Evolutionary conservation across 2,329 filamentous ascomycete genomes (phyloP).

Genomic region (Colletotrichum truncatum): DNA sequence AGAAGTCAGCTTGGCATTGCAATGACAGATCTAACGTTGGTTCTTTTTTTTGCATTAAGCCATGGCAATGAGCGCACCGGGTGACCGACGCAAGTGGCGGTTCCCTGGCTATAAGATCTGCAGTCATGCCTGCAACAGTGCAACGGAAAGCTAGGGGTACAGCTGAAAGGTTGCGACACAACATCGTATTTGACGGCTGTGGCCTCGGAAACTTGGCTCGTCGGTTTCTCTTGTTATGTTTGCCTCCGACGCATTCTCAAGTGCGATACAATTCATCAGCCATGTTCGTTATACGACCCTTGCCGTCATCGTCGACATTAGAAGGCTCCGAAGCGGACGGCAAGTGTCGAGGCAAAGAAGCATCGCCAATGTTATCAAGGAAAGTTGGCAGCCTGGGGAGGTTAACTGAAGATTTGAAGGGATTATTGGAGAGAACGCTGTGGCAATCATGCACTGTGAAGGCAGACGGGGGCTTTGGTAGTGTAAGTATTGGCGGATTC

Average conservation of each 20-base stretch:
- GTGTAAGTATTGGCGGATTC: too few species aligned
- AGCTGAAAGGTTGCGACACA: neutral
- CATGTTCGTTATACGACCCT: conserved; percentile 30
- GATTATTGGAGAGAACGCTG: too few species aligned
- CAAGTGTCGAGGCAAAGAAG: neutral
- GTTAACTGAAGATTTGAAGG: neutral
- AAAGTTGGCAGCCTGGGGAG: neutral
- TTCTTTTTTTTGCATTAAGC: too few species aligned
- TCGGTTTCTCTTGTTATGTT: conserved; percentile 45
- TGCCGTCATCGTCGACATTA: neutral
- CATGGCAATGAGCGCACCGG: too few species aligned
- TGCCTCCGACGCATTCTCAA: conserved; percentile 32
- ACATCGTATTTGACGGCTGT: neutral
- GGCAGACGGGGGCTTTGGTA: too few species aligned
- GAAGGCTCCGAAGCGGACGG: neutral
- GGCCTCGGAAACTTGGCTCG: conserved; percentile 61
- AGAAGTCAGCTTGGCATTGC: conserved; percentile 44
- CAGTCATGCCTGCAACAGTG: neutral
- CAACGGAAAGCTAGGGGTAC: neutral
- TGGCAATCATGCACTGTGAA: too few species aligned
- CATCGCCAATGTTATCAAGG: too few species aligned
- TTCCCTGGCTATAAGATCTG: conserved; percentile 27
- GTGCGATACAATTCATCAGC: neutral
- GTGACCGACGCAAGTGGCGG: conserved; percentile 28
- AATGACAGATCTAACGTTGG: neutral